Conservation (phyloP, 1,139 yeast species). For the Starmera stellimalicola region DNA sequence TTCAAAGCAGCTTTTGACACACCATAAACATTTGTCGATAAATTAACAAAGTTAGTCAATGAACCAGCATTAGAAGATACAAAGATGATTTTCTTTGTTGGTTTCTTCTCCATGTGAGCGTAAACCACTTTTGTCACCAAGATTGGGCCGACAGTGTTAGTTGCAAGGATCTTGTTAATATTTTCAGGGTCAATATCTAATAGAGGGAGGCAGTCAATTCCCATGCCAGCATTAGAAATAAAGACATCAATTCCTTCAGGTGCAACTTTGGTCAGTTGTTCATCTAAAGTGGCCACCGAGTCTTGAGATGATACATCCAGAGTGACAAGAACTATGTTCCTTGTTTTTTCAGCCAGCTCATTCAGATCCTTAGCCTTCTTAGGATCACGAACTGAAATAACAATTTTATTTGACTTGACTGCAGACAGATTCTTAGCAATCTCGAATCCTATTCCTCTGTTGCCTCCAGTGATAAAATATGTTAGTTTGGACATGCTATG, state of each 20-base stretch:
- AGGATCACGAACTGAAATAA: slow-evolving; percentile 16
- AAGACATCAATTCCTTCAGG: slow-evolving; percentile 34
- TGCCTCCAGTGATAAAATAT: slow-evolving; percentile 23
- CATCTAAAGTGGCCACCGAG: slow-evolving; percentile 8
- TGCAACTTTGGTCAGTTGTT: slow-evolving; percentile 3
- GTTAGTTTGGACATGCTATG: slow-evolving; percentile 6
- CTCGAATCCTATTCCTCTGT: slow-evolving; percentile 25
- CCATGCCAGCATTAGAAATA: slow-evolving; percentile 43
- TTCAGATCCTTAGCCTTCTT: slow-evolving; percentile 7
- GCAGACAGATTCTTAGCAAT: slow-evolving; percentile 16
- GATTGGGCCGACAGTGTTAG: slow-evolving; percentile 1
- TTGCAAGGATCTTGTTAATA: not conserved
- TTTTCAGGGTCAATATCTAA: not conserved
- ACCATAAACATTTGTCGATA: slow-evolving; percentile 11
- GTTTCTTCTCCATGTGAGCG: slow-evolving; percentile 6
- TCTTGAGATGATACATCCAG: slow-evolving; percentile 13
- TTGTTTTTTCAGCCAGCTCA: not conserved
- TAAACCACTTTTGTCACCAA: slow-evolving; percentile 1
- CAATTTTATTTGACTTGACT: slow-evolving; percentile 13
- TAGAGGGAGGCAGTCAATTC: slow-evolving; percentile 10
- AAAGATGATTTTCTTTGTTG: slow-evolving; percentile 14
- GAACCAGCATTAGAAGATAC: slow-evolving; percentile 18
- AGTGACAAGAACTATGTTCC: slow-evolving; percentile 5
- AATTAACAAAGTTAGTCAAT: slow-evolving; percentile 7
- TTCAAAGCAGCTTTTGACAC: slow-evolving; percentile 23